Evolutionary conservation across 345 rosid species (phyloP), one percentile per base, ranked within the genome.

Genomic region (Ceriops tagal): DNA sequence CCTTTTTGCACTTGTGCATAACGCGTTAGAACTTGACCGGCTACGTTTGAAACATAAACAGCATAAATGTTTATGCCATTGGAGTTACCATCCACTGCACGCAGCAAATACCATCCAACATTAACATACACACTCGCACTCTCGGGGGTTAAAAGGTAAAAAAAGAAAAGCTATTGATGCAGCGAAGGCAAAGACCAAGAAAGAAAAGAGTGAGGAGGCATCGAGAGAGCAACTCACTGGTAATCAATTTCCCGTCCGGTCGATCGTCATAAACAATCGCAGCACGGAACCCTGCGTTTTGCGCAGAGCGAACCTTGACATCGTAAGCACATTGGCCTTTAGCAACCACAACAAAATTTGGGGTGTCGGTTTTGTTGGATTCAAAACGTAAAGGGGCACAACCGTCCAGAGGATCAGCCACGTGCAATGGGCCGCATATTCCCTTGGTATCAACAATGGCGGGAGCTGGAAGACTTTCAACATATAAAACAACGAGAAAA

Each of bases 311-410:
- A 1, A 91, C 73, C 79, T 91, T 91, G 8, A 87, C 91, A 63
- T 87, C 83, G 64, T 87, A 91, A 58, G 88, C 68, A 51, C 97
- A 91, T 57, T 77, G 72, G 10, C 97, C 92, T 66, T 91, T 70
- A 61, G 79, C 79, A 0, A 87, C 83, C 72, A 91, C 74, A 35
- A 79, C 88, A 18, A 91, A 74, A 80, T 71, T 78, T 13, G 49
- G n/a, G 37, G 53, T 35, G 57, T 70, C 75, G 4, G 85, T 75
- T 75, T 24, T 57, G 73, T 83, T 84, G 8, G 69, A 74, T 7
- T 68, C 74, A 32, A 67, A 59, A 68, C 27, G 74, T 1, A 82
- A 64, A 16, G 83, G 76, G 27, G 88, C 79, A 73, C 95, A 91
- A 56, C 85, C 89, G 53, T 89, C 78, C 28, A 71, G 64, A 34